These are phyloP conservation scores for Capsicum rhomboideum DNA, from an alignment of 257 asterid genomes.

Conservation along the genomic window DNA sequence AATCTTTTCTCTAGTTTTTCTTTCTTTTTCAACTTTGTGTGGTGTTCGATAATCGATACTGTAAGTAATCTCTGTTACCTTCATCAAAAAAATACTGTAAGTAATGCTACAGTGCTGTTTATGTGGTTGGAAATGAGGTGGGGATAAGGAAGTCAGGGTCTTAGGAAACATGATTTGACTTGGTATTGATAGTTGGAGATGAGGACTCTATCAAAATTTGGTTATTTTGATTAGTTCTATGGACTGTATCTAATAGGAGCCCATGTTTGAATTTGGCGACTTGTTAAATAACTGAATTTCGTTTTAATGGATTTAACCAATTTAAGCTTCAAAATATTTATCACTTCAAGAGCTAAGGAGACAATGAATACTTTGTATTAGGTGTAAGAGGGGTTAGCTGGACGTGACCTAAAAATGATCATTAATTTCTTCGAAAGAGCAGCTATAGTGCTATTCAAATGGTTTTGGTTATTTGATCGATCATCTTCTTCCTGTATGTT, in stretches of 20 bases:
- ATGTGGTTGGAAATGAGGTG: not conserved
- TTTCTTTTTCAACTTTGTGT: not conserved
- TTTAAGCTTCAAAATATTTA: not conserved
- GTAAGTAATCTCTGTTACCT: too few species aligned
- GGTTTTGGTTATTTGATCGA: not conserved
- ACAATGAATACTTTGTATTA: not conserved
- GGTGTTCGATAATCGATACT: not conserved
- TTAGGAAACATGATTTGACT: not conserved
- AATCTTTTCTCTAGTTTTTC: not conserved
- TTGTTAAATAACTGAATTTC: not conserved
- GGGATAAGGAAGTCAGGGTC: not conserved
- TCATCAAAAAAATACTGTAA: too few species aligned
- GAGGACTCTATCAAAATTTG: not conserved
- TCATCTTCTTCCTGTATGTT: not conserved
- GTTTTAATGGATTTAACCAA: not conserved
- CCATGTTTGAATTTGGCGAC: not conserved
- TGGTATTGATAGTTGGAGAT: not conserved
- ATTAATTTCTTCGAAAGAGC: not conserved
- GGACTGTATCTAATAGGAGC: not conserved
- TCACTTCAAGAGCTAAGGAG: not conserved
- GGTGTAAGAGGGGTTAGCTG: not conserved
- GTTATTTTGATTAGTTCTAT: not conserved
- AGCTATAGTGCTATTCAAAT: not conserved
- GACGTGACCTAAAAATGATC: not conserved
- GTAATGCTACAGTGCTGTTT: not conserved